Base-by-base conservation (phyloP, 345 rosid species). In the Trapa incisa region DNA sequence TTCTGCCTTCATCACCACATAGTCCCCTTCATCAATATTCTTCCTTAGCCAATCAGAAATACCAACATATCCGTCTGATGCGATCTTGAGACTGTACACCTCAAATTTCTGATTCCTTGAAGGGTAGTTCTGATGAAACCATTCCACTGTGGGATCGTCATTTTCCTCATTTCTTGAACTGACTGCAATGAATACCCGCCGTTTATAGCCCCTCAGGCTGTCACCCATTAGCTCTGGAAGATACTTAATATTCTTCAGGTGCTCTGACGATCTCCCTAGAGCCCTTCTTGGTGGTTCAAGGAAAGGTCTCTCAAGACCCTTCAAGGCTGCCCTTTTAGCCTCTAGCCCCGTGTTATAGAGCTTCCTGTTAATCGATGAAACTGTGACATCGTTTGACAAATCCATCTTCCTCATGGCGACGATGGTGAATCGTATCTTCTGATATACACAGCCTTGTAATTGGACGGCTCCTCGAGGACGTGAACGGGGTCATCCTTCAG, bases 1-100 rank as follows among this genome's bases (percentile, higher is more conserved):
- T 57, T 76, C 75, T 16, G 81, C 84, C 70, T 80, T 83, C 82
- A 80, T 76, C 74, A 79, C 82, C 1, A 78, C 84, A 33, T 80
- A 75, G 29, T 83, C 87, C 52, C 72, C 86, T 65, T 76, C 75
- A 43, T 38, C 68, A 68, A 68, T 74, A 48, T 78, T 78, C 42
- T 71, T 66, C 63, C 38, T 47, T 71, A 80, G 52, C 84, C 84
- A 80, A 47, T 75, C 73, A 5, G 79, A 73, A 60, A 78, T 68
- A 54, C 69, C 70, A 8, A 65, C 22, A 0, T 43, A 15, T 56
- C 38, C 68, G 58, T 64, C 64, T 5, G 74, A 35, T 15, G 43
- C 52, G 37, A 29, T 68, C 29, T 71, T 74, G 5, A 76, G 29
- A 13, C 52, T 65, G 70, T 74, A 71, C 17, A 73, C n/a, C 70